Base-by-base conservation (phyloP, 345 rosid genomes). In the Salix caprea region DNA sequence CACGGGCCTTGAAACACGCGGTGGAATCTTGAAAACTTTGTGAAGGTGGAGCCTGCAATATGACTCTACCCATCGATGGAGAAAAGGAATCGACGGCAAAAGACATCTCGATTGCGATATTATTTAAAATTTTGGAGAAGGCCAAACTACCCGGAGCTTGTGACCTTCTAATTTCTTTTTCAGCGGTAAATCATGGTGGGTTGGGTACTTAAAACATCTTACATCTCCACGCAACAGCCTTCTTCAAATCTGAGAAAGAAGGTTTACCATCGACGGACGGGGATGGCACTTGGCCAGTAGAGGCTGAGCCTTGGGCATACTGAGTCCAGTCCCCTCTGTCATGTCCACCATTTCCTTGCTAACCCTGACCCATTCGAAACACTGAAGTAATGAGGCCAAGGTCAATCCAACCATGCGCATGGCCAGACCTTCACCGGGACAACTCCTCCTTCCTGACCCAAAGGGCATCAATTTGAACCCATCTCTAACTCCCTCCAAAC, bases 371-470 rank as follows among this genome's bases (percentile, higher is more conserved):
- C 85, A 84, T 14, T 86, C 86, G 39, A 84, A 84, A 71, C 85
- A 84, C 62, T 82, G 86, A 67, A 84, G 61, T 24, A 83, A 26
- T 30, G 85, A 36, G 0, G 82, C 85, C 23, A 87, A 48, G 0
- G 83, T 40, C 40, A 77, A 73, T 6, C 80, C 85, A 30, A 79
- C 54, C 78, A 79, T 73, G 11, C 72, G 69, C 58, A 66, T 28
- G 13, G 82, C 89, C 80, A 84, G 68, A 6, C 72, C 79, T 67
- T 84, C 83, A 1, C 89, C 89, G 1, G 87, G 87, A 74, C 89
- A 86, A 1, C 82, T 69, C 71, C 89, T 84, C 70, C 91, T 77
- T 11, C 91, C 88, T 14, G 79, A 40, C 61, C 87, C 87, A 26
- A 88, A 88, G 2, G 87, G 87, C 85, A 85, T 68, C 52, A 77